Percentiles rank a stretch among this genome's conserved stretches.
Conservation (phyloP, 805 yeast genomes). For the Torulaspora gathmanii region DNA sequence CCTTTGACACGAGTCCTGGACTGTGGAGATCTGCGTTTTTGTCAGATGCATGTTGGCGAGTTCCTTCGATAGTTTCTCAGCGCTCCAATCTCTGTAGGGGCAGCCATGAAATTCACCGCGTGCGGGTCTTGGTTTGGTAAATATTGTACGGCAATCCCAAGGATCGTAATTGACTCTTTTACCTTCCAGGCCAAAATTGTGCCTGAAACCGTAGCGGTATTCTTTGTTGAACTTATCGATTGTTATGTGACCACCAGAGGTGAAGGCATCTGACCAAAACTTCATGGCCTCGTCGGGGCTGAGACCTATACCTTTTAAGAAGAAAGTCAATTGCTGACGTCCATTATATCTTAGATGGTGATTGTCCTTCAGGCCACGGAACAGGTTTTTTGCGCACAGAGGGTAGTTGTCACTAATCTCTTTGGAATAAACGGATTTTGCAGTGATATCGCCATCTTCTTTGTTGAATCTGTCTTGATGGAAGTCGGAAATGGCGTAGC, state of each 20-base stretch:
- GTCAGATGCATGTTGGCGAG: slow-evolving; percentile 52
- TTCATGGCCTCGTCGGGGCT: slow-evolving; percentile 79
- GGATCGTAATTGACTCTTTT: slow-evolving; percentile 80
- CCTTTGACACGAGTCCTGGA: slow-evolving; percentile 61
- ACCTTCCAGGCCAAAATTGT: slow-evolving; percentile 89
- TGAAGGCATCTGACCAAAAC: slow-evolving; percentile 77
- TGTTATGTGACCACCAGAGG: slow-evolving; percentile 47
- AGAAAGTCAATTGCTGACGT: slow-evolving; percentile 79
- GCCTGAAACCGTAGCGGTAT: slow-evolving; percentile 82
- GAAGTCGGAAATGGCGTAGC: slow-evolving; percentile 56
- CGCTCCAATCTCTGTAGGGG: slow-evolving; percentile 73
- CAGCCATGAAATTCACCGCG: slow-evolving; percentile 82
- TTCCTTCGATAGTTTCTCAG: slow-evolving; percentile 56
- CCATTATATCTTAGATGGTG: slow-evolving; percentile 79
- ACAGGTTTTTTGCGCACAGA: slow-evolving; percentile 67
- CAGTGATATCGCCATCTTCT: slow-evolving; percentile 49
- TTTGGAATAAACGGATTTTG: slow-evolving; percentile 52
- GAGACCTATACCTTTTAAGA: slow-evolving; percentile 86
- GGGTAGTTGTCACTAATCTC: slow-evolving; percentile 68
- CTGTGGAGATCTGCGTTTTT: slow-evolving; percentile 46
- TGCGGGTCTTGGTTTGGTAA: slow-evolving; percentile 65
- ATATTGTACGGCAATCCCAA: slow-evolving; percentile 74
- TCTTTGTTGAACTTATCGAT: slow-evolving; percentile 80
- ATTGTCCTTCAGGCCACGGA: slow-evolving; percentile 51
- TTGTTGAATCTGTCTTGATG: slow-evolving; percentile 30